These are phyloP conservation scores for Botrytis aclada DNA, from an alignment of 2,329 filamentous ascomycete species.

Conservation along the genomic window DNA sequence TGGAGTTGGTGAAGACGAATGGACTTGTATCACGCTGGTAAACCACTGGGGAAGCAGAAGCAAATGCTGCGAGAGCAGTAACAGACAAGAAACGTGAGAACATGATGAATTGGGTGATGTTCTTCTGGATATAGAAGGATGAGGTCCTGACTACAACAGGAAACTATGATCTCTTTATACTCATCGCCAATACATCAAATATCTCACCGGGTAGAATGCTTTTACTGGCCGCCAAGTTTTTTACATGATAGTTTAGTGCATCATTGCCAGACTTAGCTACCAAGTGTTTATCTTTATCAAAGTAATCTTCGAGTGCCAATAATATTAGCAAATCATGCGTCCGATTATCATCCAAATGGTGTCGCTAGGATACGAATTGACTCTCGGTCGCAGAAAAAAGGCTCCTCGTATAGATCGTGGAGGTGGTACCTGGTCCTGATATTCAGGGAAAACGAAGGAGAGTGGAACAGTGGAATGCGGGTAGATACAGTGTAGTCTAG, in stretches of 20 bases:
- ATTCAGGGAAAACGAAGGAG: not conserved
- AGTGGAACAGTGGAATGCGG: not conserved
- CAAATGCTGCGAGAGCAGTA: conserved; percentile 19
- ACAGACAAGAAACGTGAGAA: conserved; percentile 5
- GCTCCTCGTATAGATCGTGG: not conserved
- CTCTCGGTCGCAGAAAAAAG: not conserved
- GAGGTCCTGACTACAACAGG: not conserved
- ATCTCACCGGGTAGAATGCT: not conserved
- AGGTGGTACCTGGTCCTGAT: not conserved
- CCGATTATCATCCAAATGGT: not conserved
- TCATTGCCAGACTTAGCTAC: not conserved
- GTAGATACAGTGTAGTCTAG: not conserved
- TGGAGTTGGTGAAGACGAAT: conserved; percentile 30
- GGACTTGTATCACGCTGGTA: conserved; percentile 23
- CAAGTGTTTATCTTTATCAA: not conserved
- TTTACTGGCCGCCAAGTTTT: not conserved
- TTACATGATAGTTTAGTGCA: not conserved
- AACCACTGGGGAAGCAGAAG: conserved; percentile 27
- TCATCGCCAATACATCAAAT: not conserved
- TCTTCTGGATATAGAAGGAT: not conserved
- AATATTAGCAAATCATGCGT: conserved; percentile 7
- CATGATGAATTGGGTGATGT: conserved; percentile 1
- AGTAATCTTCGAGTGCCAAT: not conserved
- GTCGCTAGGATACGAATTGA: not conserved
- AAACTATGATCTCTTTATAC: conserved; percentile 1